phyloP scores from a whole-genome alignment of 345 rosid species.

The Eucalyptus erythrocorys region DNA sequence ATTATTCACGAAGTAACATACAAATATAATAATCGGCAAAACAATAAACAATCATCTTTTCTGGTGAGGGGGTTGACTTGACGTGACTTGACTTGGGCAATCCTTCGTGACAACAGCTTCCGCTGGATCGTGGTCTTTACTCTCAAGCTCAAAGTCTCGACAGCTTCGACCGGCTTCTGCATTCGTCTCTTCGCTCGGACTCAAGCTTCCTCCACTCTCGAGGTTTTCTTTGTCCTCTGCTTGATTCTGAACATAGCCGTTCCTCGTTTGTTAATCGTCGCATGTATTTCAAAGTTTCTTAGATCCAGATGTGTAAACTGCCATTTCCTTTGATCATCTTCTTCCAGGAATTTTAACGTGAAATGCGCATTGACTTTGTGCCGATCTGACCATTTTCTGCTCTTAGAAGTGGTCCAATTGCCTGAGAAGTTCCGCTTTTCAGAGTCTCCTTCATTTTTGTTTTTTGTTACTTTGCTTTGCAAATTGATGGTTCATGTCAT shows the following conservation, averaged over 20 bases:
- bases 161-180: neutral
- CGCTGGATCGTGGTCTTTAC: too few relatives aligned
- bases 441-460: neutral
- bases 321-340: neutral
- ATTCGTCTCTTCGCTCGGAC: neutral
- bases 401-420: neutral
- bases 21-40: too few relatives aligned
- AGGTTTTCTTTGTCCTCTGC: too few relatives aligned
- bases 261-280: too few relatives aligned
- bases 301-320: neutral
- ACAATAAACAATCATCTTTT: too few relatives aligned
- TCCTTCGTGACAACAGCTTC: neutral
- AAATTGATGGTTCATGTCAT: neutral
- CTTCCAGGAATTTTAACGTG: neutral
- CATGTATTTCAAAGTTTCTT: too few relatives aligned
- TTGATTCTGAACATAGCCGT: too few relatives aligned
- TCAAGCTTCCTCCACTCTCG: neutral
- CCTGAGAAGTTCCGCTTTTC: neutral
- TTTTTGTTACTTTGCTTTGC: neutral
- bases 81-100: too few relatives aligned
- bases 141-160: neutral
- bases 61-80: too few relatives aligned
- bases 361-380: neutral
- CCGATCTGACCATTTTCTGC: neutral
- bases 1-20: too few relatives aligned